Evolutionary conservation across 768 basidiomycete genomes (phyloP), one percentile per base, ranked within the genome.

Genomic region (Russula brevipes): DNA sequence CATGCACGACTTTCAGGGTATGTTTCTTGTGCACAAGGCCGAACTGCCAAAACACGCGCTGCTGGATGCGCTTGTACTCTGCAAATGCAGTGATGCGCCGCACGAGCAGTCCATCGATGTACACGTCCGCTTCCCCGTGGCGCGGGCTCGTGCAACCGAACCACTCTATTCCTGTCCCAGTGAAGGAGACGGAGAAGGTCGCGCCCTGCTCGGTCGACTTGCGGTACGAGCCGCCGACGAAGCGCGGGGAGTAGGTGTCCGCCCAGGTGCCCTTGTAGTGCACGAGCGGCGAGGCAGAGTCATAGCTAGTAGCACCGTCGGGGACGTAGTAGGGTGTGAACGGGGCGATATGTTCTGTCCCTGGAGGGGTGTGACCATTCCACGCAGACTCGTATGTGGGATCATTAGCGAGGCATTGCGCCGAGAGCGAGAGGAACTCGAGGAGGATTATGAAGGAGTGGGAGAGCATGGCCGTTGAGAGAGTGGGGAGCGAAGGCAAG

Each of bases 161-260:
- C 85, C 85, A 88, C 73, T 91, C 89, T 66, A 91, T 79, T 0
- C 87, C 87, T 12, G 85, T 87, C 14, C 89, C 89, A n/a, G 76
- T 76, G 73, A 90, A 90, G 3, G 79, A 77, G 73, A 90, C 81
- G 2, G 76, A 76, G 51, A 82, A 75, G 4, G 80, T 73, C 11
- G 88, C 83, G 52, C 77, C 77, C 17, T 73, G 73, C 51, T 80
- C 72, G 14, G 76, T 73, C 0, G 86, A 86, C 69, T 77, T 79
- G 14, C 77, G 80, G 39, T 83, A 73, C 14, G 83, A 81, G 16
- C 80, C 77, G 19, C 79, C 74, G 36, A 83, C 71, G 68, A 83
- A 86, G 41, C 76, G 73, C 1, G 73, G 71, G 0, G 86, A 86
- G 68, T 77, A 83, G 1, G 78, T 72, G 33, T 82, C 80, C 8